Base-by-base conservation (phyloP, 768 basidiomycete species). In the Mycena indigotica region DNA sequence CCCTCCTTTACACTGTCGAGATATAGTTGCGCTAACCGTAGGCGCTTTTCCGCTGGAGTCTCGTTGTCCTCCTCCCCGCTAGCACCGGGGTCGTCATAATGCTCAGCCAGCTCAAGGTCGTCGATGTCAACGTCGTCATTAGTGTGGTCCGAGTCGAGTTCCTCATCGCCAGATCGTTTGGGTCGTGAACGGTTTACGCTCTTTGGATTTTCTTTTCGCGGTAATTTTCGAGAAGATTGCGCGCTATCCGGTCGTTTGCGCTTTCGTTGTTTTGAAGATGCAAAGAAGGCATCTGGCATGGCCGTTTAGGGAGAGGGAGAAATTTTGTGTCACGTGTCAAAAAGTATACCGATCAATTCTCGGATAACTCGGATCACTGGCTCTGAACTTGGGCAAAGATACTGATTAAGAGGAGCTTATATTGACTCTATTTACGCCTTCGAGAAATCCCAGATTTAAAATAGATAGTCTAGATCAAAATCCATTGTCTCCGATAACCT, bases 1-100 rank as follows among this genome's bases (percentile, higher is more conserved):
- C 82, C 84, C 57, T 88, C 84, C 71, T 91, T 91, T 15, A 98
- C 86, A 60, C 80, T 87, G 58, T 93, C 86, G 38, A 99, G 77
- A 72, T 98, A 98, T 60, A 96, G 72, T 70, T 94, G 90, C 4
- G 96, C 95, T 35, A 99, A 75, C 57, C 97, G 77, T 19, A 99
- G 77, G 57, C 97, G 78, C 74, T 98, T 99, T 78, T 94, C 87
- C 0, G 93, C 94, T 2, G 94, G 92, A 4, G 94, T 96, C 75
- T 98, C 96, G 61, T 86, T 84, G 64, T 95, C 88, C 65, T 97
- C 94, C 39, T 94, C 93, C 5, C 84, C 89, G 63, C 89, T 90
- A 25, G 76, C 80, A 2, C 79, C 81, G 16, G 73, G 79, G 59
- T 86, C 86, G 25, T 76, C 73, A 56, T 83, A 80, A 30, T 77